Evolutionary conservation across 108 stramenopile genomes (phyloP), one percentile per base, ranked within the genome.

Genomic region (Skeletonema costatum): DNA sequence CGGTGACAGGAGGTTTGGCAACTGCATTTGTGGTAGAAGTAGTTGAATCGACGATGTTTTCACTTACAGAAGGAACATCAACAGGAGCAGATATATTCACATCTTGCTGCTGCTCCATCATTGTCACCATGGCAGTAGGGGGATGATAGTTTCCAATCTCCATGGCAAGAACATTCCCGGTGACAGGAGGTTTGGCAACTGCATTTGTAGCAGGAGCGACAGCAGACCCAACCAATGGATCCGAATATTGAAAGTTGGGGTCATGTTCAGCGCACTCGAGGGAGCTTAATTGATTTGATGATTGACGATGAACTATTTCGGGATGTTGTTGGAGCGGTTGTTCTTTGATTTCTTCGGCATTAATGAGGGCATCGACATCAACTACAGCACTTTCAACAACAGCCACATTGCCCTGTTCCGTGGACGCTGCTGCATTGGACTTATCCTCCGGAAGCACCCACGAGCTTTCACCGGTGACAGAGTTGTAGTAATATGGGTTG

Each of bases 391-490:
- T 64, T 32, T 35, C 64, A 64, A 16, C 64, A 33, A 16, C 64
- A 33, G 19, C 38, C 16, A 16, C 29, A 32, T 6, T 13, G 4
- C 9, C 17, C 33, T n/a, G 5, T 3, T n/a, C 13, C 0, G 35
- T 64, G 14, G 13, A 12, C 0, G 17, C 64, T 25, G 0, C 25
- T 25, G 25, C 25, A 0, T 25, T 25, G 25, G 25, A 25, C 25
- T 0, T 0, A 25, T 25, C 25, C 0, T 25, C 25, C 9, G 53
- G 48, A 5, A 92, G 96, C 53, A 84, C 84, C 92, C 94, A 95
- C 10, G 89, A 73, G 14, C 93, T 89, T 73, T 95, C 93, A 2
- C 94, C 94, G 0, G 87, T 91, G 50, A 84, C 80, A 58, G 86
- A 70, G 78, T 92, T 90, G 83, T 92, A 94, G 81, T 93, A 96